These are phyloP conservation scores for Madurella mycetomatis DNA, from an alignment of 2,329 filamentous ascomycete genomes.

Conservation along the genomic window DNA sequence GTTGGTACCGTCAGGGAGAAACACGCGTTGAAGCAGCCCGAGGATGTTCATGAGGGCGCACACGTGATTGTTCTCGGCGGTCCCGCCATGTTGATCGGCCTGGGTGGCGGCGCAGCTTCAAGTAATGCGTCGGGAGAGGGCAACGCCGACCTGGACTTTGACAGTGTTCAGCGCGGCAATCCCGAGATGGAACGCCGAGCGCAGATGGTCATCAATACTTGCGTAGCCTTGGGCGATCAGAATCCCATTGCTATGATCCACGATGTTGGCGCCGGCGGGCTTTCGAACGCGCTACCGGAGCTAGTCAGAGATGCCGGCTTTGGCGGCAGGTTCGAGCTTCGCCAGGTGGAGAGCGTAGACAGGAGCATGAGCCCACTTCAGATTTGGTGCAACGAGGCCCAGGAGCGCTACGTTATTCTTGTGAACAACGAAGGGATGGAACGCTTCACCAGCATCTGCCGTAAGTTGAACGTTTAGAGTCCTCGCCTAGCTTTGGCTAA, in stretches of 20 bases:
- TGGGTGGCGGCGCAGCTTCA: constrained; percentile 92
- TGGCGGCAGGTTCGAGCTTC: constrained; percentile 89
- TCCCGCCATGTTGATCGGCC: constrained; percentile 94
- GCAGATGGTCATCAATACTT: constrained; percentile 97
- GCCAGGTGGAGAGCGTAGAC: constrained; percentile 87
- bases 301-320: constrained; percentile 88
- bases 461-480: constrained; percentile 32
- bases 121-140: constrained; percentile 84
- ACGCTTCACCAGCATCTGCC: constrained; percentile 63
- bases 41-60: constrained; percentile 78
- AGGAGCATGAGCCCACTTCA: constrained; percentile 90
- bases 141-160: constrained; percentile 90
- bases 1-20: constrained; percentile 88
- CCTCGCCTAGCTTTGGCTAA: constrained; percentile 17
- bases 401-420: constrained; percentile 91
- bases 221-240: constrained; percentile 73
- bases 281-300: constrained; percentile 72
- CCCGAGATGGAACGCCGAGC: constrained; percentile 93
- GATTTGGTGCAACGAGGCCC: constrained; percentile 97
- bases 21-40: constrained; percentile 79
- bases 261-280: constrained; percentile 90
- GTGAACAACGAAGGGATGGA: constrained; percentile 78
- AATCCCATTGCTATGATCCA: constrained; percentile 97
- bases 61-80: constrained; percentile 91
- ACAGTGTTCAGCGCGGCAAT: constrained; percentile 94